Percentiles rank a stretch among this genome's conserved stretches.
Evolutionary conservation across 176 grass and related monocot genomes (phyloP).

Genomic region (Oryza nivara): DNA sequence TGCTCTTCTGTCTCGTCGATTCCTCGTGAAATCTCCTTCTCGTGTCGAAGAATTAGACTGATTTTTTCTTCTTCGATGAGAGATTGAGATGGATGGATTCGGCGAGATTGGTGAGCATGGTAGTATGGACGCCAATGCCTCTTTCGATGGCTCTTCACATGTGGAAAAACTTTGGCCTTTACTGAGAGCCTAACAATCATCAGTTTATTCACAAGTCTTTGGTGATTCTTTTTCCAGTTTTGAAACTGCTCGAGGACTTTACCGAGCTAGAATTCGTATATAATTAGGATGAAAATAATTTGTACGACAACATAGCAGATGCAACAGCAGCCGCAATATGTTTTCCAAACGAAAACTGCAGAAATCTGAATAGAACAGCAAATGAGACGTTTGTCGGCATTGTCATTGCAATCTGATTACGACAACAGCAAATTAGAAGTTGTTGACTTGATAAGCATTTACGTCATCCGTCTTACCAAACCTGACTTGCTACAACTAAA

Average conservation of each 20-base stretch:
- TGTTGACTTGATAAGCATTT: too few species aligned
- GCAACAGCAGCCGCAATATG: too few species aligned
- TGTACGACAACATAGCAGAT: background rate
- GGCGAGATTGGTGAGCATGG: background rate
- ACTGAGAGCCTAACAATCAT: constrained; percentile 30
- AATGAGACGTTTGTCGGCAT: too few species aligned
- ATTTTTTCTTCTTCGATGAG: background rate
- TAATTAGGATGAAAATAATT: too few species aligned
- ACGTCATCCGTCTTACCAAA: too few species aligned
- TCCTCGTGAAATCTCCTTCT: constrained; percentile 34
- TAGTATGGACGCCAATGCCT: too few species aligned
- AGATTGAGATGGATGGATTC: constrained; percentile 23
- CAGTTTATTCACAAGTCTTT: background rate
- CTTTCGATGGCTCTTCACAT: constrained; percentile 36
- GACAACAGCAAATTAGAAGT: too few species aligned
- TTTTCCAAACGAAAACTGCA: too few species aligned
- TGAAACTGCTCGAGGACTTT: background rate
- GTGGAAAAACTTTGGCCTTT: constrained; percentile 51
- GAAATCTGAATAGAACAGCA: too few species aligned
- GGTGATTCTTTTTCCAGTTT: too few species aligned
- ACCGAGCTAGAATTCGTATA: background rate
- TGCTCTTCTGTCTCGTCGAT: background rate
- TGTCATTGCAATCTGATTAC: too few species aligned
- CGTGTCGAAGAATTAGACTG: background rate
- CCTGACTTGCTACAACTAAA: too few species aligned